Base-by-base conservation (phyloP, 1,139 yeast genomes). In the Suhomyces guaymorum region DNA sequence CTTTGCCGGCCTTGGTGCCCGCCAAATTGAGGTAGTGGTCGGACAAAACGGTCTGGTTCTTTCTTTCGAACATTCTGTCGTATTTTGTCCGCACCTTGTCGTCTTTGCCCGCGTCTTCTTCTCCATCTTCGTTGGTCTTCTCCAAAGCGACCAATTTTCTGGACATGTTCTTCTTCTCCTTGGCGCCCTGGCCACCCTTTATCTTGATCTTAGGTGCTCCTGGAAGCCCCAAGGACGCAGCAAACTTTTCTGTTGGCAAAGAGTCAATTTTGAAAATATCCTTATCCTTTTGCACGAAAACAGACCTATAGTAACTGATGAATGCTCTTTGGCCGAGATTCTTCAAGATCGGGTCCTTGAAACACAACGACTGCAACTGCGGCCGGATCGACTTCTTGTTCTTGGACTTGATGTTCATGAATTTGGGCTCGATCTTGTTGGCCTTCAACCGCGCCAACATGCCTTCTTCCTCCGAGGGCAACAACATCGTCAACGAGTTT, bases 241-340 rank as follows among this genome's bases (percentile, higher is more conserved):
- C 97, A 61, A 70, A 89, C 38, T 78, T 83, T 44, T 90, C 97
- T 5, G 83, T 68, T 2, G 96, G 95, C 11, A 92, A 59, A 27
- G 78, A 78, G 10, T 82, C 86, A 21, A 89, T 74, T 49, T 80
- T 76, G 61, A 92, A 92, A 8, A 90, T 80, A 33, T 82, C 86
- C 57, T 88, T 89, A 55, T 92, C 96, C 55, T 83, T 81, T 60
- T 90, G 97, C 29, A 92, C 70, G 52, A 83, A 82, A 7, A 94
- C 76, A 2, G 96, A 87, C 47, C 88, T 75, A 56, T 82, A 82
- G 55, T 92, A 92, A 7, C 97, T 86, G 32, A 88, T 85, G 53
- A 92, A 92, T 5, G 97, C 97, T 60, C 94, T 85, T 63, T 92
- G 98, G 0, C 95, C 98, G 47, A 92, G 69, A 54, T 92, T 92